Base-by-base conservation (phyloP, 306 rosid species). In the Vigna unguiculata region DNA sequence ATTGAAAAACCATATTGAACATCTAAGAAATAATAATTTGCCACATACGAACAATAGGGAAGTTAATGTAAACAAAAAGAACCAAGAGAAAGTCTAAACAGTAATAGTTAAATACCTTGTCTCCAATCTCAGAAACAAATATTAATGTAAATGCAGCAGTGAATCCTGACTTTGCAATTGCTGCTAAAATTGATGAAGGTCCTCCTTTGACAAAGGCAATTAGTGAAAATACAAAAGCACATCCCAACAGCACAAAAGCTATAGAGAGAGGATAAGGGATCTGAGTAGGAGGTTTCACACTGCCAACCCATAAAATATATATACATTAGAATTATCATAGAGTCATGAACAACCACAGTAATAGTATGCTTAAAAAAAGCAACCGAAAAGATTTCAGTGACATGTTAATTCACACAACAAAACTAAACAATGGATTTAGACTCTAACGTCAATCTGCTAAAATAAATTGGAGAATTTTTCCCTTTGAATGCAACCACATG, bases 91-190 rank as follows among this genome's bases (percentile, higher is more conserved):
- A n/a, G 34, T 20, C 52, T 40, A 12, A 5, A 32, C 41, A 20
- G 41, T 65, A 6, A 66, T 47, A 43, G 59, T 38, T 48, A 79
- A 12, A 80, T 85, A 95, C 99, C 97, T 95, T 95, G 90, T 95
- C 99, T 30, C 99, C 99, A 76, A 95, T 95, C 90, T 95, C 99
- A 77, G 99, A 95, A 77, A 95, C 92, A 84, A 88, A 92, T 87
- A 95, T 95, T 77, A 95, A 88, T 48, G 95, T 76, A 80, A 95
- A 95, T 24, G 99, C 99, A 78, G 99, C 99, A 57, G 99, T 89
- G 84, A 95, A 92, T 73, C 99, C 99, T 48, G 99, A 86, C 81
- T 92, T 95, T 63, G 99, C 86, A 58, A 95, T 69, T 80, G 96
- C 97, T 71, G 89, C 92, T 77, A 95, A 79, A 48, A 89, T 59